phyloP scores from a whole-genome alignment of 2,329 filamentous ascomycete genomes.

The Cryphonectria radicalis region DNA sequence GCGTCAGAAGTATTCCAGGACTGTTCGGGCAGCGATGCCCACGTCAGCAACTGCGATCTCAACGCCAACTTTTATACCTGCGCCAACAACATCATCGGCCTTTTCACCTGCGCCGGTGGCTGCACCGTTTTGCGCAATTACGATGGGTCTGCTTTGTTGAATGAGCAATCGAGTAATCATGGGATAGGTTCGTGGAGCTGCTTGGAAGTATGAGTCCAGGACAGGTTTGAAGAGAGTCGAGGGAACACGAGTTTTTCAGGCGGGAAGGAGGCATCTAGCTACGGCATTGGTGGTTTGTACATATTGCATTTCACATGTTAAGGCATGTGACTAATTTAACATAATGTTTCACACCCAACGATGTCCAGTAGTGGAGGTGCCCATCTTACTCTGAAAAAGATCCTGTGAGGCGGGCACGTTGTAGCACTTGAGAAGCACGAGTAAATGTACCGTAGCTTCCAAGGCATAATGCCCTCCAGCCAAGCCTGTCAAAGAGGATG shows the following conservation, averaged over 20 bases:
- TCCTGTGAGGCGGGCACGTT: not conserved
- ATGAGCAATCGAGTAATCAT: not conserved
- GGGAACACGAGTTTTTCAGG: not conserved
- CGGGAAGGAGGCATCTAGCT: not conserved
- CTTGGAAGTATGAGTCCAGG: not conserved
- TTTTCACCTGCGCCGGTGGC: slow-evolving; percentile 2
- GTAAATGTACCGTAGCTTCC: not conserved
- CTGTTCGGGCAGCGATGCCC: too few species aligned
- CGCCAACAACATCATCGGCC: not conserved
- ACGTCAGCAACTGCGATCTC: not conserved
- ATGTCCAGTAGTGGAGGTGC: not conserved
- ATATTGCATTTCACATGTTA: not conserved
- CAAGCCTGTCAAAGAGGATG: not conserved
- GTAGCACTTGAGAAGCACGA: not conserved
- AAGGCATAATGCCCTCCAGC: not conserved
- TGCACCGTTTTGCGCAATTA: not conserved
- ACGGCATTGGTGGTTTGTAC: not conserved
- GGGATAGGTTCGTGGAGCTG: not conserved
- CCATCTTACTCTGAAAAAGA: not conserved
- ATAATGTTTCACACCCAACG: not conserved
- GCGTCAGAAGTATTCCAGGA: not conserved
- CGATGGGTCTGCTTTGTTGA: not conserved
- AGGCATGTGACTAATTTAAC: not conserved
- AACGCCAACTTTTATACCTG: not conserved
- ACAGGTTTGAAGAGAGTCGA: not conserved